phyloP scores from a whole-genome alignment of 2,329 filamentous ascomycete genomes.

The Ascomycota sp. region DNA sequence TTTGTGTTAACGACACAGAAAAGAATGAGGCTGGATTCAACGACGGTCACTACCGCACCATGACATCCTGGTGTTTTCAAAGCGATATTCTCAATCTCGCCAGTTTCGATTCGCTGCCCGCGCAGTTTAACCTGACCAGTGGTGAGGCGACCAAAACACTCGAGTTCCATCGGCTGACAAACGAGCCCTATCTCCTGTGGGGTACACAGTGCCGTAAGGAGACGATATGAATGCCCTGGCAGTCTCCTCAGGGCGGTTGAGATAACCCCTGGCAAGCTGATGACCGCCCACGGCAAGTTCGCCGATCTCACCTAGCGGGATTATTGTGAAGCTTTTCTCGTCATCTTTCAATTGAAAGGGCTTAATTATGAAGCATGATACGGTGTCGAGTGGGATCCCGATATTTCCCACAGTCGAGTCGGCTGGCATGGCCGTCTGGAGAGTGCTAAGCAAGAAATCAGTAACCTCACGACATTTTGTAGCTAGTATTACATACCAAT shows the following conservation, averaged over 20 bases:
- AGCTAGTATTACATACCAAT: constrained; percentile 31
- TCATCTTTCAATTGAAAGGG: constrained; percentile 12
- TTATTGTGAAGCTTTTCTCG: constrained; percentile 22
- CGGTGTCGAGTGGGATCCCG: constrained; percentile 59
- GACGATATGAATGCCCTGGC: constrained; percentile 48
- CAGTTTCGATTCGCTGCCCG: constrained; percentile 65
- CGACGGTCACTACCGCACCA: constrained; percentile 44
- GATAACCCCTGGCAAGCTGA: constrained; percentile 62
- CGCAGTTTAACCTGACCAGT: constrained; percentile 72
- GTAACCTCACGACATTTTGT: neutral
- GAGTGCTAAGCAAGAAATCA: constrained; percentile 27
- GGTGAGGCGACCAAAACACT: constrained; percentile 63
- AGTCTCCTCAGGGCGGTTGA: constrained; percentile 65
- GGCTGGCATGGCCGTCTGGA: constrained; percentile 41
- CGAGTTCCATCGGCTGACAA: constrained; percentile 51
- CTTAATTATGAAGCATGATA: constrained; percentile 53
- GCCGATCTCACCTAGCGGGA: constrained; percentile 47
- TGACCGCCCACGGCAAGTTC: constrained; percentile 66
- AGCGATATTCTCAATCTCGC: constrained; percentile 54
- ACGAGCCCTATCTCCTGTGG: constrained; percentile 67
- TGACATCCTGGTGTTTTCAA: constrained; percentile 41
- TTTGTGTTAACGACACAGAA: constrained; percentile 42
- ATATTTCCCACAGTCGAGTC: constrained; percentile 45
- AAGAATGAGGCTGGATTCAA: constrained; percentile 48
- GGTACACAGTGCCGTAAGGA: constrained; percentile 51